phyloP scores from a whole-genome alignment of 257 asterid species.

The Nicotiana tomentosiformis region DNA sequence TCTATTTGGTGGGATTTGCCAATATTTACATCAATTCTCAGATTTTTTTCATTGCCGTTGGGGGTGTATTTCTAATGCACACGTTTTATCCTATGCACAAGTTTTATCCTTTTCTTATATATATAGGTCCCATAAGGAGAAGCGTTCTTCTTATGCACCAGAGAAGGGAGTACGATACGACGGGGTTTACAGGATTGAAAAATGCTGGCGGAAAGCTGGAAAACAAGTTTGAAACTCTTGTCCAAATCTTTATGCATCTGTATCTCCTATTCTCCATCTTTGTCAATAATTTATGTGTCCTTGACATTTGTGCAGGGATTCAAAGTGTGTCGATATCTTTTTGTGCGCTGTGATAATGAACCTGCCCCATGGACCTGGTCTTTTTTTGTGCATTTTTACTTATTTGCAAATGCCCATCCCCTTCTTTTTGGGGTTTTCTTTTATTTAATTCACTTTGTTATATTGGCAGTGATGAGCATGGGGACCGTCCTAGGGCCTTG shows the following conservation, averaged over 20 bases:
- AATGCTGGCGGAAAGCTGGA: conserved; percentile 89
- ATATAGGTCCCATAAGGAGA: conserved; percentile 75
- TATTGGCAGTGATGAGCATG: conserved; percentile 52
- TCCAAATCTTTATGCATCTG: background rate
- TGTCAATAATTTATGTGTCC: conserved; percentile 14
- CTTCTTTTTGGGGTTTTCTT: background rate
- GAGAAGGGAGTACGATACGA: conserved; percentile 78
- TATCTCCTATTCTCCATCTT: background rate
- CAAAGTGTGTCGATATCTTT: conserved; percentile 80
- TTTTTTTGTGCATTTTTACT: conserved; percentile 11
- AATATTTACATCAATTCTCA: background rate
- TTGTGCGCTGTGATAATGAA: conserved; percentile 93
- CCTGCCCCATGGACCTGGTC: conserved; percentile 97
- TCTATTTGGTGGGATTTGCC: background rate
- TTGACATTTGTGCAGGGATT: conserved; percentile 44
- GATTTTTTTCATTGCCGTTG: background rate
- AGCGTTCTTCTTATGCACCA: conserved; percentile 84
- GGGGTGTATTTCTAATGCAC: background rate
- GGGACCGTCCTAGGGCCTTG: conserved; percentile 74
- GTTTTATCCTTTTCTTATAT: background rate
- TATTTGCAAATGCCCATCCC: background rate
- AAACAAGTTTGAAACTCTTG: conserved; percentile 36
- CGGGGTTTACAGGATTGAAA: conserved; percentile 86
- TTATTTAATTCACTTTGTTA: conserved; percentile 2
- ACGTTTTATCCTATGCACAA: background rate